These are phyloP conservation scores for Alternaria dauci DNA, from an alignment of 2,329 filamentous ascomycete species.

Conservation along the genomic window DNA sequence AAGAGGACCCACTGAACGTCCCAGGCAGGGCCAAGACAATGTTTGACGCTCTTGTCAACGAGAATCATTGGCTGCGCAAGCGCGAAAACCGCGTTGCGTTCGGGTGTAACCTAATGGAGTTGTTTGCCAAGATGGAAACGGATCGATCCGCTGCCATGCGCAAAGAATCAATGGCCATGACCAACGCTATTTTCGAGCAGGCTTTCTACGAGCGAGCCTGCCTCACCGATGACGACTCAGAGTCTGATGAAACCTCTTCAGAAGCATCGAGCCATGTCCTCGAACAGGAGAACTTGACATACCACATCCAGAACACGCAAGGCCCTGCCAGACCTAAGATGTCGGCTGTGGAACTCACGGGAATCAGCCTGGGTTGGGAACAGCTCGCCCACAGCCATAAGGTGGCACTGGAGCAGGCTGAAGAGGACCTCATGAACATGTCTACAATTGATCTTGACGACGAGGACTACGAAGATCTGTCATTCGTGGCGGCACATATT, in stretches of 20 bases:
- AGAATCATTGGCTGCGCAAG: conserved; percentile 43
- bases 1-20: conserved; percentile 14
- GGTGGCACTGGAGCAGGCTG: conserved; percentile 15
- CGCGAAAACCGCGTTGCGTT: conserved; percentile 33
- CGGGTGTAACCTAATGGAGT: conserved; percentile 20
- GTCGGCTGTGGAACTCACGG: conserved; percentile 16
- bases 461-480: conserved; percentile 15
- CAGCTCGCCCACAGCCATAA: conserved; percentile 12
- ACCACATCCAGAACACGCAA: conserved; percentile 8
- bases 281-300: conserved; percentile 1
- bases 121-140: conserved; percentile 20
- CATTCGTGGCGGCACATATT: background rate
- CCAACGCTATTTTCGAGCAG: background rate
- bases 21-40: conserved; percentile 28
- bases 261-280: background rate
- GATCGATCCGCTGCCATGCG: background rate
- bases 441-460: conserved; percentile 10
- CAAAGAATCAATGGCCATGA: conserved; percentile 3
- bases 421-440: conserved; percentile 17
- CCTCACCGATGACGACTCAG: conserved; percentile 16
- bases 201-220: conserved; percentile 9
- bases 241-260: conserved; percentile 3
- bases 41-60: conserved; percentile 35
- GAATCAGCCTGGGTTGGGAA: conserved; percentile 16
- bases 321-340: conserved; percentile 15